Evolutionary conservation across 2,329 filamentous ascomycete species (phyloP).

Genomic region (Chaetomium sp.): DNA sequence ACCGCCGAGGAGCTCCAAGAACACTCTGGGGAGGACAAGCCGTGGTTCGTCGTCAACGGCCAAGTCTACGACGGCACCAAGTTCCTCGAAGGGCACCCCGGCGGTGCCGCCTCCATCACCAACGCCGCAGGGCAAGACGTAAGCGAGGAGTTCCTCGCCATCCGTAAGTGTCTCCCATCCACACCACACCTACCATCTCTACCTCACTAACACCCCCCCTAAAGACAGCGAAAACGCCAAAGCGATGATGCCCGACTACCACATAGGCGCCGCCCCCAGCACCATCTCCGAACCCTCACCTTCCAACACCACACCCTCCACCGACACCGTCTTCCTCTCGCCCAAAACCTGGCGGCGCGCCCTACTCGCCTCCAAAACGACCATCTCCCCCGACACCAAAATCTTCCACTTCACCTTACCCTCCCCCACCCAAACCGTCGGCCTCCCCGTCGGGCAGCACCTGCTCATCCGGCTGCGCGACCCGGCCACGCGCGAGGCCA

Average conservation of each 20-base stretch:
- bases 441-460: slow-evolving; percentile 83
- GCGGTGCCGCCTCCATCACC: slow-evolving; percentile 81
- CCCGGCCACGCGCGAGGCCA: slow-evolving; percentile 66
- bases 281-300: slow-evolving; percentile 48
- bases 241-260: slow-evolving; percentile 82
- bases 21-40: slow-evolving; percentile 65
- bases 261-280: slow-evolving; percentile 71
- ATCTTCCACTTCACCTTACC: slow-evolving; percentile 82
- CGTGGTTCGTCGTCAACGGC: slow-evolving; percentile 88
- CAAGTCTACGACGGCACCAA: slow-evolving; percentile 85
- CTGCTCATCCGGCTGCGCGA: slow-evolving; percentile 81
- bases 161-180: slow-evolving; percentile 64
- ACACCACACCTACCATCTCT: neutral
- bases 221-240: slow-evolving; percentile 92
- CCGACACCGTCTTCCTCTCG: slow-evolving; percentile 65
- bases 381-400: slow-evolving; percentile 74
- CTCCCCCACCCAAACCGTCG: slow-evolving; percentile 68
- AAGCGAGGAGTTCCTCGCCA: slow-evolving; percentile 87
- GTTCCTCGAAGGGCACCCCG: slow-evolving; percentile 82
- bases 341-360: slow-evolving; percentile 73
- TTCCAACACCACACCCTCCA: slow-evolving; percentile 42
- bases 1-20: slow-evolving; percentile 70
- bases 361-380: slow-evolving; percentile 66
- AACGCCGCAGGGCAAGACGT: slow-evolving; percentile 80
- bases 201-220: slow-evolving; percentile 22